Percentiles rank a stretch among this genome's conserved stretches.
phyloP scores from a whole-genome alignment of 441 rosid genomes.

The Populus hybrid region DNA sequence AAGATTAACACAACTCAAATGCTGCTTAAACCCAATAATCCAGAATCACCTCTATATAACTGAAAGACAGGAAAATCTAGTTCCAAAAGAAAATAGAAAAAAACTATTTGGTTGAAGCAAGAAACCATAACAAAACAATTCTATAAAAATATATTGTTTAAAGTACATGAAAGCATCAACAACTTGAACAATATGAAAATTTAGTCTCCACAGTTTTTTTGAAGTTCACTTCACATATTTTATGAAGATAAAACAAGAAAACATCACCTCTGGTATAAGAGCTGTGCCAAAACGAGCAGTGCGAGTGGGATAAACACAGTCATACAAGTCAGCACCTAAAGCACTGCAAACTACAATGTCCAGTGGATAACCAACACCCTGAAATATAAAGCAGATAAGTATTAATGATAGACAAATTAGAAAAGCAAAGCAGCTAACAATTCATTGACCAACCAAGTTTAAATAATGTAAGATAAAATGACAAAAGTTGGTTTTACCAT shows the following conservation, averaged over 20 bases:
- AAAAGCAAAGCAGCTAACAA: background rate
- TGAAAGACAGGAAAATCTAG: background rate
- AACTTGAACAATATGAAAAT: background rate
- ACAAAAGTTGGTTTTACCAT: slow-evolving; percentile 40
- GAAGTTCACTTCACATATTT: slow-evolving; percentile 3
- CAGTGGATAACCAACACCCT: slow-evolving; percentile 88
- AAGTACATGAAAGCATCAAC: background rate
- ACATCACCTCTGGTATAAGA: slow-evolving; percentile 67
- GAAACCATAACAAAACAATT: background rate
- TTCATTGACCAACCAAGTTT: background rate
- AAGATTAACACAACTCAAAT: background rate
- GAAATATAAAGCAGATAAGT: slow-evolving; percentile 15
- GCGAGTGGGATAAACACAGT: slow-evolving; percentile 84
- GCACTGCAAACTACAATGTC: slow-evolving; percentile 90
- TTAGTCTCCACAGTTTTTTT: background rate
- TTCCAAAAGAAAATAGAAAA: background rate
- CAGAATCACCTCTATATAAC: background rate
- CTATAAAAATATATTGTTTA: background rate
- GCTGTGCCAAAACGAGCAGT: slow-evolving; percentile 92
- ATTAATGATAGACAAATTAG: background rate
- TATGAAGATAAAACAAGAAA: slow-evolving; percentile 8
- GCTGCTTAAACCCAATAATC: background rate
- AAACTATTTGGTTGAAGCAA: background rate
- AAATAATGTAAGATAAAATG: slow-evolving; percentile 6
- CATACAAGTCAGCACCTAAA: slow-evolving; percentile 83